phyloP scores from a whole-genome alignment of 2,329 filamentous ascomycete species.

The Endoconidiophora laricicola region DNA sequence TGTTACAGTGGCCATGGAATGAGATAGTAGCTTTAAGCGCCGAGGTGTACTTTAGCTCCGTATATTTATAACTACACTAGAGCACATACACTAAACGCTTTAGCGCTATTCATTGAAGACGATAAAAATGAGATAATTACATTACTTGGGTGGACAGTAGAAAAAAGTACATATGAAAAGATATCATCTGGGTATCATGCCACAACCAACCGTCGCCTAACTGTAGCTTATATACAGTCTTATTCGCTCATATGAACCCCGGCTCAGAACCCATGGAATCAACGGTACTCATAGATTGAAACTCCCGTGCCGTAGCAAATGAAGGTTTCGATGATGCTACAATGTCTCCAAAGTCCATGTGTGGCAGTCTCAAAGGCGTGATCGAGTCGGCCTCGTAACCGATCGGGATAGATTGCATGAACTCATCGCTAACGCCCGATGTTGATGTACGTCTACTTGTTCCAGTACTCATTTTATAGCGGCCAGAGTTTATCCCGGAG shows the following conservation, averaged over 20 bases:
- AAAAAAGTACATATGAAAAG: no score
- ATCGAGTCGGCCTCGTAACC: conserved; percentile 6
- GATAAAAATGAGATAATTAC: no score
- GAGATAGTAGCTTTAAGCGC: no score
- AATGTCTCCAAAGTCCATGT: conserved; percentile 4
- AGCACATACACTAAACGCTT: no score
- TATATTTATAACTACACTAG: no score
- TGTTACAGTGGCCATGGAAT: no score
- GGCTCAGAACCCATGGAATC: conserved; percentile 7
- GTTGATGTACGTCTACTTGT: conserved; percentile 8
- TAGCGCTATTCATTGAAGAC: no score
- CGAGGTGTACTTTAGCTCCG: no score
- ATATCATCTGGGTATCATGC: no score
- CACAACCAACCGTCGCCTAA: no score
- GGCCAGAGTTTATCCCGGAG: no score
- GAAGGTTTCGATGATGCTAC: conserved; percentile 6
- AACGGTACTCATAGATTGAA: conserved; percentile 12
- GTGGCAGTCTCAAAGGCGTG: background rate
- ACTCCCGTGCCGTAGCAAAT: conserved; percentile 8
- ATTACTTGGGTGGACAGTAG: no score
- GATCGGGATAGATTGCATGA: conserved; percentile 11
- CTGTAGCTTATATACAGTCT: background rate
- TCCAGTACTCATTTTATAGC: background rate
- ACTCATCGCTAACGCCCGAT: conserved; percentile 7
- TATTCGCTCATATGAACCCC: conserved; percentile 4